These are phyloP conservation scores for Eucalyptus guilfoylei DNA, from an alignment of 345 rosid species.

Conservation along the genomic window DNA sequence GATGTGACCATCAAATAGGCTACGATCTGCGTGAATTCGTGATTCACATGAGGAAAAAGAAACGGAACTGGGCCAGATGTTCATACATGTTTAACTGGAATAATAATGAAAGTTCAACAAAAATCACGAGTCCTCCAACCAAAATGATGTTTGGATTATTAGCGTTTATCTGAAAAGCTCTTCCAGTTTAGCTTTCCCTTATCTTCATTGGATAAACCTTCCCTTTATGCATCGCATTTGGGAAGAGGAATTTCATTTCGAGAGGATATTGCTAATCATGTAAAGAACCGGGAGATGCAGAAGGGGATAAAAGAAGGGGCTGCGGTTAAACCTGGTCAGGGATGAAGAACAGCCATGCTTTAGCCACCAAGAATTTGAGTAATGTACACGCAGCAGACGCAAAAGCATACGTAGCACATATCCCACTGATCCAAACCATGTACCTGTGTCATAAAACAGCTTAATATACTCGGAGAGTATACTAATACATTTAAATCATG, in stretches of 20 bases:
- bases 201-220: not conserved
- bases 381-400: constrained; percentile 40
- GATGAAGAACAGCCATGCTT: constrained; percentile 76
- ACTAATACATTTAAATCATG: not conserved
- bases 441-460: constrained; percentile 25
- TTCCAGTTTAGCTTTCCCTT: not conserved
- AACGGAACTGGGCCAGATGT: not conserved
- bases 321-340: constrained; percentile 64
- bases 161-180: not conserved
- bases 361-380: constrained; percentile 38
- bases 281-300: not conserved
- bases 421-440: constrained; percentile 57
- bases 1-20: constrained; percentile 80
- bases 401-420: constrained; percentile 60
- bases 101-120: not conserved
- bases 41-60: not conserved
- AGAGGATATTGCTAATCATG: not conserved
- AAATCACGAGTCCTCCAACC: not conserved
- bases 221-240: not conserved
- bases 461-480: not conserved
- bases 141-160: not conserved
- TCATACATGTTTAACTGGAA: not conserved
- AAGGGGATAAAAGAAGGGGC: not conserved
- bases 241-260: not conserved
- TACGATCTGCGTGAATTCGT: constrained; percentile 26